Base-by-base conservation (phyloP, 305 asterid genomes). In the Salvia sclarea region DNA sequence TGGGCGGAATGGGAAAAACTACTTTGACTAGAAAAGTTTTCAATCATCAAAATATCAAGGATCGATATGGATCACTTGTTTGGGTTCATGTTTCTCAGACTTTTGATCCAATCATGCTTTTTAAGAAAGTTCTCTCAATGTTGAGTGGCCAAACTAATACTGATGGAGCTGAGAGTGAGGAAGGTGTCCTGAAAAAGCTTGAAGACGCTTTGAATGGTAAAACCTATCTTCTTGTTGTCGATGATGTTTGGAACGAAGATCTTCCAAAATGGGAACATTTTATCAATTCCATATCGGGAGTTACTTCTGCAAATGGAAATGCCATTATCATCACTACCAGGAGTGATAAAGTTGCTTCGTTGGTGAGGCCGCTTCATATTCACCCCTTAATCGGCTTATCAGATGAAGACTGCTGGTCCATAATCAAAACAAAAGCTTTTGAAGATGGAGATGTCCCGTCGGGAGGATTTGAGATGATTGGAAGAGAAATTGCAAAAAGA, bases 171-270 rank as follows among this genome's bases (percentile, higher is more conserved):
- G 57, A 50, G 57, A 50, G 14, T 0, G 20, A 3, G 2, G 31
- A 50, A 10, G 6, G 1, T 20, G 2, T 50, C 2, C 28, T 50
- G 14, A 3, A 50, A 1, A 50, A 9, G 57, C 31, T 50, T 50
- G 2, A 50, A 10, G 14, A 9, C 0, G 8, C n/a, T 50, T 5
- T 50, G 14, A 20, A 50, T 6, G 12, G 5, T 50, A 10, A 21
- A 20, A 20, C 16, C 1, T 50, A 20, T 10, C 16, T 50, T 9
- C 7, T 50, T 50, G 57, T 50, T 9, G 31, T 50, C 21, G 57
- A 50, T 21, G 57, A 50, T 20, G 57, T 20, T 2, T 50, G 57
- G 57, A 50, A 50, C 13, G 57, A 50, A 20, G 57, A 50, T 50
- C 1, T 18, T 10, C 16, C 2, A 3, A 50, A 18, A 2, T 50